Percentiles rank a stretch among this genome's conserved stretches.
Evolutionary conservation across 805 yeast species (phyloP).

Genomic region (Wickerhamomyces mucosus): DNA sequence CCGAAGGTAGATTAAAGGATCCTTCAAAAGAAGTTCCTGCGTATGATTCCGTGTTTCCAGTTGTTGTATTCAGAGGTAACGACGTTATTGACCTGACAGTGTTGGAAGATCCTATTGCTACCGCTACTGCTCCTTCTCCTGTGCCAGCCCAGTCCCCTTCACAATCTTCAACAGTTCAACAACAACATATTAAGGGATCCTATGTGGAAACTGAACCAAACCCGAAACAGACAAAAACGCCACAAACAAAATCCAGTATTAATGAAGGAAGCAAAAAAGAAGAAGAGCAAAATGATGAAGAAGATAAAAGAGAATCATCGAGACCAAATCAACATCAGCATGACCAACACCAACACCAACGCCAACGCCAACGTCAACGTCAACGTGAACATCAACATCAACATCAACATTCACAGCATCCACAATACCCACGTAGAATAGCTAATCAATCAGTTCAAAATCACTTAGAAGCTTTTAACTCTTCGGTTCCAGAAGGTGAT

Average conservation of each 20-base stretch:
- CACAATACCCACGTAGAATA: no score
- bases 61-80: constrained; percentile 79
- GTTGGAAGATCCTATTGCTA: constrained; percentile 49
- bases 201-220: constrained; percentile 5
- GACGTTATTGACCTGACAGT: constrained; percentile 88
- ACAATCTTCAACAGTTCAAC: constrained; percentile 1
- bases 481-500: constrained; percentile 42
- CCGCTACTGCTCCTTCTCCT: constrained; percentile 15
- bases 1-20: constrained; percentile 79
- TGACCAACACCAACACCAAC: constrained; percentile 2
- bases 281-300: neutral
- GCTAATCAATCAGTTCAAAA: no score
- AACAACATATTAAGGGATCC: no score
- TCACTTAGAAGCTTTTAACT: constrained; percentile 8
- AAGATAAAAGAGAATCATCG: constrained; percentile 1
- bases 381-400: constrained; percentile 1
- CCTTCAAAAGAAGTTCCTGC: constrained; percentile 65
- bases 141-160: no score
- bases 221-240: constrained; percentile 8
- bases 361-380: constrained; percentile 4
- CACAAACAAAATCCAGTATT: constrained; percentile 1
- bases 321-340: constrained; percentile 3
- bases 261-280: neutral
- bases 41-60: constrained; percentile 57
- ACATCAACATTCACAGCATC: constrained; percentile 2